phyloP scores from a whole-genome alignment of 768 basidiomycete species.

The Asterophora lycoperdoides region DNA sequence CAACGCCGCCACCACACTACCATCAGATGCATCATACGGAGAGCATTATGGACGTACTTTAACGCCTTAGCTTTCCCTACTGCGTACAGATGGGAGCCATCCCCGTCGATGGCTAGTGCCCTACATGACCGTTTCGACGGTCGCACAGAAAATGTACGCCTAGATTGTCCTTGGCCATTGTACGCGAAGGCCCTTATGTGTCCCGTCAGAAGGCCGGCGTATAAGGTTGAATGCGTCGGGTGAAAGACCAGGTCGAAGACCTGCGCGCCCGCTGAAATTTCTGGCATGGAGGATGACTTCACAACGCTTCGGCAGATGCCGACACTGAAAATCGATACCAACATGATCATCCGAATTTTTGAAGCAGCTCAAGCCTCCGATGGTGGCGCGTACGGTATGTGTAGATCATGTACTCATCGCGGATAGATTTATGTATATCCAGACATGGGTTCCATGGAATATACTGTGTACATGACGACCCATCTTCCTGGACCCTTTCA shows the following conservation, averaged over 20 bases:
- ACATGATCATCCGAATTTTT: slow-evolving; percentile 11
- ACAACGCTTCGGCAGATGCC: slow-evolving; percentile 6
- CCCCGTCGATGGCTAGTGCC: slow-evolving; percentile 59
- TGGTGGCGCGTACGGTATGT: neutral
- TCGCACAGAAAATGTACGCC: slow-evolving; percentile 54
- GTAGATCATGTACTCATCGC: no score
- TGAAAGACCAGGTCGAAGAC: slow-evolving; percentile 91
- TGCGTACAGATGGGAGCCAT: slow-evolving; percentile 68
- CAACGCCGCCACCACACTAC: neutral
- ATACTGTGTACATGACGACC: no score
- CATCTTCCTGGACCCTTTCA: no score
- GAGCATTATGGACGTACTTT: slow-evolving; percentile 48
- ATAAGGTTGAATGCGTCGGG: slow-evolving; percentile 66
- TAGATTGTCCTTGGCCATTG: slow-evolving; percentile 60
- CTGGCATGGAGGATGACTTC: slow-evolving; percentile 34
- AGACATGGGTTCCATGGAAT: no score
- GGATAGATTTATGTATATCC: no score
- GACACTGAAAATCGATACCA: neutral
- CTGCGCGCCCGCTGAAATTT: slow-evolving; percentile 71
- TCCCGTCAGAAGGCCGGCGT: slow-evolving; percentile 76
- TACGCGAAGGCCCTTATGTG: slow-evolving; percentile 80
- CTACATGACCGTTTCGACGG: slow-evolving; percentile 86
- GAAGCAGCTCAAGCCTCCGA: neutral
- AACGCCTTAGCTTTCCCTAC: slow-evolving; percentile 80
- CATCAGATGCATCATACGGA: slow-evolving; percentile 14